These are phyloP conservation scores for Boletus rubropictus DNA, from an alignment of 768 basidiomycete genomes.

Conservation along the genomic window DNA sequence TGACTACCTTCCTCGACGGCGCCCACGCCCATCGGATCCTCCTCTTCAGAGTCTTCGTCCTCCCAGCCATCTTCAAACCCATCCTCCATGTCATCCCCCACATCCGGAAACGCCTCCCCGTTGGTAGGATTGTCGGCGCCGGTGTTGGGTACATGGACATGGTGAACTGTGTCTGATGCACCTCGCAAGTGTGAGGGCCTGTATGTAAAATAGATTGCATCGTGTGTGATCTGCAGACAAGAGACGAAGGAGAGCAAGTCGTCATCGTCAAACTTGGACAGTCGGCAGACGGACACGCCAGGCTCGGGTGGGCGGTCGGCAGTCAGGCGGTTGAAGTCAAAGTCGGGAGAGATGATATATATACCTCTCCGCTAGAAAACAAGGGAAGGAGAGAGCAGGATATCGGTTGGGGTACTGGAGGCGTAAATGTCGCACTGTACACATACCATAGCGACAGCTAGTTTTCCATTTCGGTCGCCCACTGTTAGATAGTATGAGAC, in stretches of 20 bases:
- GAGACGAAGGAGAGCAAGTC: constrained; percentile 29
- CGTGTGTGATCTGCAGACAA: constrained; percentile 53
- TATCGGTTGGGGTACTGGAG: not conserved
- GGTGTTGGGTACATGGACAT: not conserved
- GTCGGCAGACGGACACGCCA: constrained; percentile 23
- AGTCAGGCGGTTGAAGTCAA: constrained; percentile 15
- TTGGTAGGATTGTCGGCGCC: not conserved
- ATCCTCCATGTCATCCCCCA: constrained; percentile 10
- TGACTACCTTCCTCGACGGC: constrained; percentile 10
- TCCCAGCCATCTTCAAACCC: constrained; percentile 12
- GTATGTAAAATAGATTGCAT: constrained; percentile 44
- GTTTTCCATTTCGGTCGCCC: constrained; percentile 33
- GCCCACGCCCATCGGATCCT: constrained; percentile 1
- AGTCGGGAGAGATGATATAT: constrained; percentile 23
- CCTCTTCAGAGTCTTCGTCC: constrained; percentile 14
- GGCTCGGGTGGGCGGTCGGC: constrained; percentile 31
- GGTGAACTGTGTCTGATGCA: not conserved
- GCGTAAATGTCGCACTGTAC: not conserved
- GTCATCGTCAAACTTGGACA: constrained; percentile 14
- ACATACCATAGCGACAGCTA: constrained; percentile 45
- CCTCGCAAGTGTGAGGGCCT: constrained; percentile 3
- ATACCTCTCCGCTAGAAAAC: constrained; percentile 20
- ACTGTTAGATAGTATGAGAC: constrained; percentile 46
- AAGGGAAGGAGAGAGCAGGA: not conserved
- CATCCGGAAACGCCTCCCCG: constrained; percentile 1